Evolutionary conservation across 176 grass and related monocot genomes (phyloP).

Genomic region (Triticum turgidum): DNA sequence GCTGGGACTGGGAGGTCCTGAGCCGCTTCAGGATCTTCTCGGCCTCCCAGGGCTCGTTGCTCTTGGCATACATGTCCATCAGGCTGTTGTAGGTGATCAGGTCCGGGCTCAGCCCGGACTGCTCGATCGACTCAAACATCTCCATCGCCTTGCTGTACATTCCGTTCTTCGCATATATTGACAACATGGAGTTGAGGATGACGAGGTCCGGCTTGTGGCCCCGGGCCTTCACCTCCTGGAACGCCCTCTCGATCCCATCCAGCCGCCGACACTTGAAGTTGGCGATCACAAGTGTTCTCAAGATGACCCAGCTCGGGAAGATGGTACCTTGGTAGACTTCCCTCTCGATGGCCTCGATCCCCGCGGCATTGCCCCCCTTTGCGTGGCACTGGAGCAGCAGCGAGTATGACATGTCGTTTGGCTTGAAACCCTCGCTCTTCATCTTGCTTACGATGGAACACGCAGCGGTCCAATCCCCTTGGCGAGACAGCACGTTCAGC

Average conservation of each 20-base stretch:
- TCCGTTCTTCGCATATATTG: conserved; percentile 68
- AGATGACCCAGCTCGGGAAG: conserved; percentile 84
- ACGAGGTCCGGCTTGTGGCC: conserved; percentile 88
- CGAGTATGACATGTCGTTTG: conserved; percentile 70
- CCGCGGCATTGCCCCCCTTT: conserved; percentile 52
- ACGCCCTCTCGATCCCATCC: conserved; percentile 62
- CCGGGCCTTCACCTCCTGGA: conserved; percentile 62
- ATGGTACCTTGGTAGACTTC: conserved; percentile 62
- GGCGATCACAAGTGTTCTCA: conserved; percentile 73
- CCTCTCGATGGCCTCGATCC: conserved; percentile 56
- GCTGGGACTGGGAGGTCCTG: conserved; percentile 19
- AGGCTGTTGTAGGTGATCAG: conserved; percentile 85
- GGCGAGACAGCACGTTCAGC: conserved; percentile 61
- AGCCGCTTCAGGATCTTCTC: conserved; percentile 77
- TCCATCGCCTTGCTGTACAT: conserved; percentile 61
- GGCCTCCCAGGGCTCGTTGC: conserved; percentile 70
- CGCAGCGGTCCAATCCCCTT: conserved; percentile 63
- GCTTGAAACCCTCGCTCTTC: conserved; percentile 76
- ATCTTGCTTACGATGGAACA: conserved; percentile 59
- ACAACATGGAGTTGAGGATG: conserved; percentile 88
- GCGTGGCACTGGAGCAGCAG: conserved; percentile 74
- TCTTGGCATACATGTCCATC: conserved; percentile 91
- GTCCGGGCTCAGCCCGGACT: conserved; percentile 60
- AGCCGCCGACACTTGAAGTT: conserved; percentile 76
- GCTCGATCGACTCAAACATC: conserved; percentile 59